Conservation (phyloP, 169 alveolate species). For the Eimeria zaria region DNA sequence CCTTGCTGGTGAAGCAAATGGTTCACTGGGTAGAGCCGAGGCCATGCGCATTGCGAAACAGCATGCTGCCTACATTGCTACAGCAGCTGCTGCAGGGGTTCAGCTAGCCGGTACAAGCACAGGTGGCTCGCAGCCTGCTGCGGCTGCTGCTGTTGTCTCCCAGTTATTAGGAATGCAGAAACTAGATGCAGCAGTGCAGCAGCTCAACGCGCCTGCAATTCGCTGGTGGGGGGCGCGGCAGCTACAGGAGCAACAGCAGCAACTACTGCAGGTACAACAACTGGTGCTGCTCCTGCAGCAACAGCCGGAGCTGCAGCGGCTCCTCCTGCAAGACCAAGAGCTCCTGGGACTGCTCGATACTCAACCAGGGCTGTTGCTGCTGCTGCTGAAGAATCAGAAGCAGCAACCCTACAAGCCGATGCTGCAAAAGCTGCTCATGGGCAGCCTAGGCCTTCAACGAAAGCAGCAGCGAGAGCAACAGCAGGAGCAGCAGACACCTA, state of each 20-base stretch:
- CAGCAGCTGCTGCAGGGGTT: constrained; percentile 32
- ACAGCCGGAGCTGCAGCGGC: constrained; percentile 39
- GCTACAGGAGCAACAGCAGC: constrained; percentile 41
- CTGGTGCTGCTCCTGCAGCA: constrained; percentile 33
- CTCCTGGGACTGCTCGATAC: constrained; percentile 50
- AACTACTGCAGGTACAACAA: constrained; percentile 35
- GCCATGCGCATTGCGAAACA: constrained; percentile 62
- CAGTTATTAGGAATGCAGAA: constrained; percentile 4
- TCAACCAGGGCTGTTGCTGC: constrained; percentile 30
- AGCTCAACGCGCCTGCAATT: constrained; percentile 24
- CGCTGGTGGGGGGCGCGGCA: constrained; percentile 40
- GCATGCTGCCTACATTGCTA: constrained; percentile 56
- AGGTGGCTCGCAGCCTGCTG: constrained; percentile 11
- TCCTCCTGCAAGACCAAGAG: constrained; percentile 5
- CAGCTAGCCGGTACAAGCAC: neutral
- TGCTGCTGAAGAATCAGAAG: constrained; percentile 50
- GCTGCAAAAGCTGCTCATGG: neutral
- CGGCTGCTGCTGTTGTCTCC: constrained; percentile 23
- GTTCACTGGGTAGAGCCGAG: neutral
- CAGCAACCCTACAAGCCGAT: neutral
- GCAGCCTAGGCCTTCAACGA: neutral
- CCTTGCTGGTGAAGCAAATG: neutral
- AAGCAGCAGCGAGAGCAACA: constrained; percentile 41
- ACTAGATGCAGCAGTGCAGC: constrained; percentile 38
- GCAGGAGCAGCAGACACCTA: constrained; percentile 6